Percentiles rank a stretch among this genome's conserved stretches.
Conservation (phyloP, 495 filamentous ascomycete genomes). For the Evernia prunastri region DNA sequence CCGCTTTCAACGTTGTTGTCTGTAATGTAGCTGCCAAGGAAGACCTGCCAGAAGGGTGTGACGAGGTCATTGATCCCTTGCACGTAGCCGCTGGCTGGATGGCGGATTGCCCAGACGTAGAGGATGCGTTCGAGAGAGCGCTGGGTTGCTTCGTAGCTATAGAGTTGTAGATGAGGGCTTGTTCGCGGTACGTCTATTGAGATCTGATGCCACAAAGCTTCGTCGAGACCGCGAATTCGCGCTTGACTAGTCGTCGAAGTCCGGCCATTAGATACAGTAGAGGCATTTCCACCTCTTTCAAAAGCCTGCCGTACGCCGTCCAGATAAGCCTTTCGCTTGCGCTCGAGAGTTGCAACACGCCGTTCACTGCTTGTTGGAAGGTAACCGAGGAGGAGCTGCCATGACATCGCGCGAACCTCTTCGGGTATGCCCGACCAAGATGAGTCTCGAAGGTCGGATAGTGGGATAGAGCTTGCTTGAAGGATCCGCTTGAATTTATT, state of each 20-base stretch:
- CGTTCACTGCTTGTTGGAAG: slow-evolving; percentile 90
- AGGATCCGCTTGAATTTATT: slow-evolving; percentile 98
- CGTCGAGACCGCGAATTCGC: slow-evolving; percentile 73
- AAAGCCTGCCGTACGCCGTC: slow-evolving; percentile 95
- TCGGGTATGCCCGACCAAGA: slow-evolving; percentile 93
- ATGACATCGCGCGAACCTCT: slow-evolving; percentile 95
- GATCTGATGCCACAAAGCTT: slow-evolving; percentile 97
- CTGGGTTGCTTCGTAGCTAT: slow-evolving; percentile 93
- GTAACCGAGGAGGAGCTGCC: slow-evolving; percentile 93
- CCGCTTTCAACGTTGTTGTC: slow-evolving; percentile 85
- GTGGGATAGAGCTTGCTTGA: slow-evolving; percentile 80
- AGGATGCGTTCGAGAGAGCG: slow-evolving; percentile 88
- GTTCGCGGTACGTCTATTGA: slow-evolving; percentile 97
- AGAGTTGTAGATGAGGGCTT: slow-evolving; percentile 89
- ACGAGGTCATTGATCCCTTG: slow-evolving; percentile 98
- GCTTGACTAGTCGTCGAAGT: slow-evolving; percentile 39
- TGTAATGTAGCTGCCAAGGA: slow-evolving; percentile 87
- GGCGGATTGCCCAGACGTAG: slow-evolving; percentile 95
- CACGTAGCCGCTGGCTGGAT: slow-evolving; percentile 95
- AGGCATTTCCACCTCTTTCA: slow-evolving; percentile 53
- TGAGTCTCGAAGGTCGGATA: slow-evolving; percentile 72
- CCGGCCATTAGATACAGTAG: slow-evolving; percentile 30
- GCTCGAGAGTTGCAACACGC: slow-evolving; percentile 80
- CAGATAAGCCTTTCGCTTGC: slow-evolving; percentile 94
- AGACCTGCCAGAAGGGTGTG: slow-evolving; percentile 96